Conservation (phyloP, 176 grass and related monocot species). For the Guadua angustifolia region DNA sequence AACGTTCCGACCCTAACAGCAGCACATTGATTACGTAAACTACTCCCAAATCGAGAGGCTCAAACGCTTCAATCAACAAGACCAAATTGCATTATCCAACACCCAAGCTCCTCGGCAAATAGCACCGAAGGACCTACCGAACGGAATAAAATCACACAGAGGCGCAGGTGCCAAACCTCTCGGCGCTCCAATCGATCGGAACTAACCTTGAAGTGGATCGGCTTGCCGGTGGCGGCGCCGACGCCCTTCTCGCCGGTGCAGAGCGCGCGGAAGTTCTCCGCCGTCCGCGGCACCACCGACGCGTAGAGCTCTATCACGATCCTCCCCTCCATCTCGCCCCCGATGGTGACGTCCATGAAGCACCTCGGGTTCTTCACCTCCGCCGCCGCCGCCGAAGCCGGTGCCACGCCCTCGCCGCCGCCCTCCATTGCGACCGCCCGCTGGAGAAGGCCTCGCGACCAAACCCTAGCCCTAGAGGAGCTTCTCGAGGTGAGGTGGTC, state of each 20-base stretch:
- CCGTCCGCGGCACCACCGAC: slow-evolving; percentile 66
- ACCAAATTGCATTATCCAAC: neutral
- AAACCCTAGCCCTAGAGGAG: slow-evolving; percentile 58
- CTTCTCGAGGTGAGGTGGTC: slow-evolving; percentile 20
- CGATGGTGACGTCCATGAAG: slow-evolving; percentile 90
- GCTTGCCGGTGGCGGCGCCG: slow-evolving; percentile 65
- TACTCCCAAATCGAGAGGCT: slow-evolving; percentile 32
- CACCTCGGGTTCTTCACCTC: slow-evolving; percentile 67
- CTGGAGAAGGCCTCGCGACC: neutral
- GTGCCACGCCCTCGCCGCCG: slow-evolving; percentile 27
- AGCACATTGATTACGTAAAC: slow-evolving; percentile 16
- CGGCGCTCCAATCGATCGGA: neutral
- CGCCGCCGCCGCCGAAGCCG: slow-evolving; percentile 11
- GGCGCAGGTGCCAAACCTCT: neutral
- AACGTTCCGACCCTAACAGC: neutral
- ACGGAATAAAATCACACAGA: neutral
- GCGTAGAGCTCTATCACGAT: slow-evolving; percentile 85
- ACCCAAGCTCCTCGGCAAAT: neutral
- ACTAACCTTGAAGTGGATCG: slow-evolving; percentile 87
- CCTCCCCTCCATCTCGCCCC: slow-evolving; percentile 89
- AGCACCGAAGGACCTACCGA: neutral
- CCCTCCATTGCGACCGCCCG: slow-evolving; percentile 49
- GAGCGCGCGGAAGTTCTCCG: slow-evolving; percentile 97
- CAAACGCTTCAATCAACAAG: neutral
- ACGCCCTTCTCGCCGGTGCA: slow-evolving; percentile 95